Evolutionary conservation across 352 stramenopile species (phyloP).

Genomic region (Pythium volutum): DNA sequence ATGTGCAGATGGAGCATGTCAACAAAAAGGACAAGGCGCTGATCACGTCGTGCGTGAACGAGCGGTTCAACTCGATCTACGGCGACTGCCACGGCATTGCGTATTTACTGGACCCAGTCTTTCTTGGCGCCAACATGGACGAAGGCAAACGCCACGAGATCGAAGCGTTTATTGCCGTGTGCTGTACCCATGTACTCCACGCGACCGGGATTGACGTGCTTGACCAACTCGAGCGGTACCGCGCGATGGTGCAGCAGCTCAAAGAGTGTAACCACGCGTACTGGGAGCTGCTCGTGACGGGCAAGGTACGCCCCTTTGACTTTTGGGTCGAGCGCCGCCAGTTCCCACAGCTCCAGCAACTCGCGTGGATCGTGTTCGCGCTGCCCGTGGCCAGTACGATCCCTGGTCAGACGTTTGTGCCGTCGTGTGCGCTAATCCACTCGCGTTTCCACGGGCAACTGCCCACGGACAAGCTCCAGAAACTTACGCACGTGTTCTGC

Average conservation of each 20-base stretch:
- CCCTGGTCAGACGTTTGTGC: slow-evolving; percentile 35
- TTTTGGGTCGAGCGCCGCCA: slow-evolving; percentile 62
- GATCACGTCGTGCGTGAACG: slow-evolving; percentile 57
- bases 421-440: slow-evolving; percentile 32
- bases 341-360: slow-evolving; percentile 56
- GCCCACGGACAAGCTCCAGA: slow-evolving; percentile 40
- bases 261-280: slow-evolving; percentile 54
- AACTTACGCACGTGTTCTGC: slow-evolving; percentile 62
- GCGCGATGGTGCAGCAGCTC: slow-evolving; percentile 42
- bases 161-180: slow-evolving; percentile 45
- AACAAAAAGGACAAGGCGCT: slow-evolving; percentile 77
- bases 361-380: slow-evolving; percentile 53
- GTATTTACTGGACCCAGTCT: slow-evolving; percentile 56
- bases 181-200: slow-evolving; percentile 33
- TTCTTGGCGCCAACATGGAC: slow-evolving; percentile 49
- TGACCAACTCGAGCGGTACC: slow-evolving; percentile 48
- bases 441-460: slow-evolving; percentile 43
- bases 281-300: slow-evolving; percentile 48
- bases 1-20: slow-evolving; percentile 53
- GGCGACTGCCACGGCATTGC: slow-evolving; percentile 55
- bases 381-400: slow-evolving; percentile 46
- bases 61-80: slow-evolving; percentile 66
- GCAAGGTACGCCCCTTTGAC: slow-evolving; percentile 42
- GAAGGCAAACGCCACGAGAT: slow-evolving; percentile 39
- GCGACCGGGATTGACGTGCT: slow-evolving; percentile 40